Conservation (phyloP, 208 protist species). For the Leishmania guyanensis region DNA sequence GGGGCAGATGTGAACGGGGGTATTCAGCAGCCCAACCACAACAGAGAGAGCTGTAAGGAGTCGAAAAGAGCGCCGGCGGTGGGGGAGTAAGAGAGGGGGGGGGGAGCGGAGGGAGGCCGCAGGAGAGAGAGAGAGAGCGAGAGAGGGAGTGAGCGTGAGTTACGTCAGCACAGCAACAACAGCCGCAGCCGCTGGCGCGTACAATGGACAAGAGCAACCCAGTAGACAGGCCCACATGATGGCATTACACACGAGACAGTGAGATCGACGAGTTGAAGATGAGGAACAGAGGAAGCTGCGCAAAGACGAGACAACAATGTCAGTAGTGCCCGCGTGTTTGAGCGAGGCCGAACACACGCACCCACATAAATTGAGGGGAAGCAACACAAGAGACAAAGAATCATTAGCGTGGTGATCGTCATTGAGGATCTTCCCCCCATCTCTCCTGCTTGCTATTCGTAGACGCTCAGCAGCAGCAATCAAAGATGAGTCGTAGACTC, state of each 20-base stretch:
- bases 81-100: too few species aligned
- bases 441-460: too few species aligned
- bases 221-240: neutral
- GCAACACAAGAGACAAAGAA: neutral
- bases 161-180: neutral
- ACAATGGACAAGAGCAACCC: neutral
- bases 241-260: neutral
- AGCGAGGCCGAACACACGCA: neutral
- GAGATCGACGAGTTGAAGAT: conserved; percentile 11
- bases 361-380: neutral
- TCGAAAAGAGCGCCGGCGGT: too few species aligned
- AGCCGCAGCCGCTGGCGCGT: neutral
- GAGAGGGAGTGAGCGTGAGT: neutral
- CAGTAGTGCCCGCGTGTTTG: conserved; percentile 6
- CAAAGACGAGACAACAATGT: conserved; percentile 8
- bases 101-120: too few species aligned
- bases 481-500: neutral
- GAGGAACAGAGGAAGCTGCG: neutral
- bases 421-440: too few species aligned
- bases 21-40: too few species aligned
- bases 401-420: too few species aligned
- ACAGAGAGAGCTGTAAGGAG: too few species aligned
- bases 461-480: too few species aligned
- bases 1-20: too few species aligned
- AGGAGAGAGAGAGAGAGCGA: neutral